These are phyloP conservation scores for Pythium aphanidermatum DNA, from an alignment of 352 stramenopile genomes.

Conservation along the genomic window DNA sequence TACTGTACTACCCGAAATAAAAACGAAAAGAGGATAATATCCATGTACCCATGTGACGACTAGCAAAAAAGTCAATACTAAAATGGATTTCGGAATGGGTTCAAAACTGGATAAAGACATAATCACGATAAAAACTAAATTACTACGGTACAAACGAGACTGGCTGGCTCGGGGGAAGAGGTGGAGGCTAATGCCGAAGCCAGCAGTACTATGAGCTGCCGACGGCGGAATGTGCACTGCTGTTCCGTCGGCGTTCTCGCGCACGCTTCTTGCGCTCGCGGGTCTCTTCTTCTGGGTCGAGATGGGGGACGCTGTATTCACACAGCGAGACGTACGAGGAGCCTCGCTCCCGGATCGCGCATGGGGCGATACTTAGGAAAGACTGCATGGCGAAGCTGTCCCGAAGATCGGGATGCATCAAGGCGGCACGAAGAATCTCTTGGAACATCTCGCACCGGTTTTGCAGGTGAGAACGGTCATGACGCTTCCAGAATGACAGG, in stretches of 20 bases:
- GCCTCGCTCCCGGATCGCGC: slow-evolving; percentile 49
- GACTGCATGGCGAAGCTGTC: slow-evolving; percentile 33
- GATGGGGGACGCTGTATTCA: slow-evolving; percentile 64
- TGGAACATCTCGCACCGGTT: slow-evolving; percentile 70
- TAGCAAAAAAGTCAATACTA: no score
- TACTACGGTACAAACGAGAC: no score
- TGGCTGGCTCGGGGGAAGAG: no score
- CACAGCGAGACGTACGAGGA: slow-evolving; percentile 79
- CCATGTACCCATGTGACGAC: no score
- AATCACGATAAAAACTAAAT: slow-evolving; percentile 20
- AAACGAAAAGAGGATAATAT: not conserved
- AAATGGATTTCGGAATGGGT: no score
- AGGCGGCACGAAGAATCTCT: slow-evolving; percentile 48
- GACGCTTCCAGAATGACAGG: slow-evolving; percentile 73
- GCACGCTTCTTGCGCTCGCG: slow-evolving; percentile 66
- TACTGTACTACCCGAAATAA: no score
- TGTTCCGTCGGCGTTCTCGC: slow-evolving; percentile 69
- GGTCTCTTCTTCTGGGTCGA: slow-evolving; percentile 63
- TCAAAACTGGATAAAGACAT: no score
- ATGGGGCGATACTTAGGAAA: slow-evolving; percentile 54
- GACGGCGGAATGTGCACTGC: slow-evolving; percentile 50
- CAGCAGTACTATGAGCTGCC: no score
- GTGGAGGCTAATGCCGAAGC: no score
- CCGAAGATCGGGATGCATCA: slow-evolving; percentile 26
- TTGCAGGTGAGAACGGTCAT: slow-evolving; percentile 70